Evolutionary conservation across 2,329 filamentous ascomycete genomes (phyloP).

Genomic region (Alternaria longipes): DNA sequence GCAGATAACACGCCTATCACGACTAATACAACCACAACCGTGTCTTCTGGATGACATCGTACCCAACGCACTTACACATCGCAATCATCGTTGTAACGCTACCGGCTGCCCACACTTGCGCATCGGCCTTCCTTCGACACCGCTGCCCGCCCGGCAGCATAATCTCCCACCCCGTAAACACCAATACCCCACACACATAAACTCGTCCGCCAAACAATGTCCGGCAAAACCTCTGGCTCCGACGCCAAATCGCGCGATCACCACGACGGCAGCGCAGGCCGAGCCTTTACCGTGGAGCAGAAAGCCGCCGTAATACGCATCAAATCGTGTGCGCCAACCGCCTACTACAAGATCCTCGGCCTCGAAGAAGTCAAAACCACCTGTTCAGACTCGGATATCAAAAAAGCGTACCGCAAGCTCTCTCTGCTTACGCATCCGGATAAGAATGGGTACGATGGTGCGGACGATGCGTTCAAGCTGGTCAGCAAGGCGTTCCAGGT

Average conservation of each 20-base stretch:
- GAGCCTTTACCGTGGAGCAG: slow-evolving; percentile 87
- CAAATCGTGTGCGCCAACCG: slow-evolving; percentile 81
- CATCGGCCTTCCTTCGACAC: slow-evolving; percentile 16
- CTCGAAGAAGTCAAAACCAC: slow-evolving; percentile 71
- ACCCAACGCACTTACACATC: background rate
- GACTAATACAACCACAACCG: slow-evolving; percentile 1
- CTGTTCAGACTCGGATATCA: slow-evolving; percentile 84
- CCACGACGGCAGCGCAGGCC: slow-evolving; percentile 78
- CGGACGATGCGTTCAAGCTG: slow-evolving; percentile 99
- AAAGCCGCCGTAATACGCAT: slow-evolving; percentile 92
- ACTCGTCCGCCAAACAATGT: slow-evolving; percentile 43
- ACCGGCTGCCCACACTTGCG: slow-evolving; percentile 12
- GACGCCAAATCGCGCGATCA: slow-evolving; percentile 65
- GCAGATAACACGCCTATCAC: slow-evolving; percentile 26
- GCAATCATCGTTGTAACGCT: background rate
- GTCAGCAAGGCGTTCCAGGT: slow-evolving; percentile 93
- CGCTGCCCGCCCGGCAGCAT: slow-evolving; percentile 19
- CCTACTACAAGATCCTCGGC: slow-evolving; percentile 94
- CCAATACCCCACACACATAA: slow-evolving; percentile 13
- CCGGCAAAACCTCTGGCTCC: slow-evolving; percentile 56
- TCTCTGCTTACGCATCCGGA: slow-evolving; percentile 96
- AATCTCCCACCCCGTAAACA: slow-evolving; percentile 7
- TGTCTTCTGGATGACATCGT: background rate
- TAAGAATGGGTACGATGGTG: slow-evolving; percentile 95
- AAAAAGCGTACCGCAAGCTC: slow-evolving; percentile 96